phyloP scores from a whole-genome alignment of 176 grass and related monocot genomes.

The Oryza meyeriana region DNA sequence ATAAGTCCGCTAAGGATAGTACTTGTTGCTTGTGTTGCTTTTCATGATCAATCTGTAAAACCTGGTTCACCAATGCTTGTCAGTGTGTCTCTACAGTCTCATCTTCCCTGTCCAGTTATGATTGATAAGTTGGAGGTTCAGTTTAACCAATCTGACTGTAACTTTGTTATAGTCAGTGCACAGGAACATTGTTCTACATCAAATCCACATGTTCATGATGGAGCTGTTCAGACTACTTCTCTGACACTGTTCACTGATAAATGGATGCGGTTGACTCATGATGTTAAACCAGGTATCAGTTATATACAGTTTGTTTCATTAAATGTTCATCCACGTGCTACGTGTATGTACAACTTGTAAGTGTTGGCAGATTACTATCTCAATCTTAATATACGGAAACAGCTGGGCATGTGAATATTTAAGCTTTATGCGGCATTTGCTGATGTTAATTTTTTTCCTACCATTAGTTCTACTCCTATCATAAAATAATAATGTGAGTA shows the following conservation, averaged over 20 bases:
- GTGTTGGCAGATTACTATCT: neutral
- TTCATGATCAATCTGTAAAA: constrained; percentile 91
- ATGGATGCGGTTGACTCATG: constrained; percentile 77
- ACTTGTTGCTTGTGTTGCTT: constrained; percentile 74
- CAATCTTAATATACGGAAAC: neutral
- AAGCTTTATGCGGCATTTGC: constrained; percentile 24
- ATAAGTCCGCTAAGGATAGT: constrained; percentile 75
- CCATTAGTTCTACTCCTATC: constrained; percentile 1
- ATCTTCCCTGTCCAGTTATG: constrained; percentile 65
- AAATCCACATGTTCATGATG: constrained; percentile 27
- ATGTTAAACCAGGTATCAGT: constrained; percentile 82
- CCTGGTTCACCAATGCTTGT: constrained; percentile 62
- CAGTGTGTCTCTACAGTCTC: constrained; percentile 83
- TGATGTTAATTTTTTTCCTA: constrained; percentile 20
- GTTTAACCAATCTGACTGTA: constrained; percentile 84
- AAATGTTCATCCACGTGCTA: neutral
- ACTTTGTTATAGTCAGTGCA: constrained; percentile 64
- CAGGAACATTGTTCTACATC: constrained; percentile 40
- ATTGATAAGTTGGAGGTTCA: constrained; percentile 87
- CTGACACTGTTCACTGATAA: constrained; percentile 61
- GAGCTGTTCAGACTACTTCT: constrained; percentile 43
- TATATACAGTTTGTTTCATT: constrained; percentile 28
- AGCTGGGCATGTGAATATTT: neutral
- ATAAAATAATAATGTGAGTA: constrained; percentile 31
- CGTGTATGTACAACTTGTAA: neutral